These are phyloP conservation scores for Pseudogymnoascus sp. DNA, from an alignment of 2,329 filamentous ascomycete genomes.

Conservation along the genomic window DNA sequence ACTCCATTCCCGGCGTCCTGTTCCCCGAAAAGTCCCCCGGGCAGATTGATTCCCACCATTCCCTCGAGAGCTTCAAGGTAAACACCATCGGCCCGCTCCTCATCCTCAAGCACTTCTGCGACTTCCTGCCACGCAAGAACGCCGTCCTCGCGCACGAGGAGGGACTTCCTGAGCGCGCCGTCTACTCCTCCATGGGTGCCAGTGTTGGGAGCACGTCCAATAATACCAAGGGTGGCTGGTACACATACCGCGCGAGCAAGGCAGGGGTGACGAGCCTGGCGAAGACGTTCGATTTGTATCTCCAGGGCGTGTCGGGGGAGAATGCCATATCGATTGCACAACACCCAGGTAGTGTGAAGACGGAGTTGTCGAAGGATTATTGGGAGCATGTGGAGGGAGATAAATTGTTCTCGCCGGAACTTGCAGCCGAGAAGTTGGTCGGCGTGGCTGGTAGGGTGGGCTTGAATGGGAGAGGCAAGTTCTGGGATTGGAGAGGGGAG, in stretches of 20 bases:
- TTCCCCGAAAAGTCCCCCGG: constrained; percentile 62
- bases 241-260: constrained; percentile 70
- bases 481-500: constrained; percentile 62
- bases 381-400: constrained; percentile 54
- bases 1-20: constrained; percentile 64
- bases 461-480: constrained; percentile 48
- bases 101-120: constrained; percentile 66
- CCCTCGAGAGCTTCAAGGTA: constrained; percentile 61
- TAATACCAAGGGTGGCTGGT: constrained; percentile 72
- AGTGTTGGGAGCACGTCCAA: constrained; percentile 68
- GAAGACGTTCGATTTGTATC: constrained; percentile 62
- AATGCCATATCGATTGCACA: constrained; percentile 61
- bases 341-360: constrained; percentile 76
- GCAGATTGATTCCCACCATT: constrained; percentile 52
- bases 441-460: constrained; percentile 44
- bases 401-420: constrained; percentile 59
- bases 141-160: constrained; percentile 29
- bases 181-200: constrained; percentile 69
- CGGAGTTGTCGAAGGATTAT: constrained; percentile 62
- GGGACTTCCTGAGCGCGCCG: constrained; percentile 44
- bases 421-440: constrained; percentile 56
- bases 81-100: constrained; percentile 69
- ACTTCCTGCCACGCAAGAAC: constrained; percentile 56
- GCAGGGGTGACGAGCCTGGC: constrained; percentile 63
- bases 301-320: constrained; percentile 47